phyloP scores from a whole-genome alignment of 2,329 filamentous ascomycete species.

The Ustilaginoidea virens region DNA sequence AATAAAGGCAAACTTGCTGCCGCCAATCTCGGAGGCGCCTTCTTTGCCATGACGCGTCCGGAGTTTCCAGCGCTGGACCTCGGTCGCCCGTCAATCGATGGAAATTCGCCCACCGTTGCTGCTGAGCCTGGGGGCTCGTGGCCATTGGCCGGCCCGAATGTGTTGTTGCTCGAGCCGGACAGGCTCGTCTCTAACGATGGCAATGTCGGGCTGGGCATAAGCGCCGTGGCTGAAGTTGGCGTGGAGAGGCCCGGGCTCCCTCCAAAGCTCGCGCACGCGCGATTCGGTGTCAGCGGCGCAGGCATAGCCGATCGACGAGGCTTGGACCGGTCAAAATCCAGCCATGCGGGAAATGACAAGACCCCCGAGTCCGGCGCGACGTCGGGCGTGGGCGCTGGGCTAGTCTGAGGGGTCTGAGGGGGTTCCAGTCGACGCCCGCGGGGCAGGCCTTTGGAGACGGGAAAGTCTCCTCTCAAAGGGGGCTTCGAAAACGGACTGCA shows the following conservation, averaged over 20 bases:
- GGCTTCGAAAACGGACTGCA: conserved; percentile 14
- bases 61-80: no score
- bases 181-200: conserved; percentile 19
- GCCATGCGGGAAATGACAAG: conserved; percentile 4
- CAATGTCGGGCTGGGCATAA: conserved; percentile 21
- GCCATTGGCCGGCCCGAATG: no score
- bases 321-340: conserved; percentile 12
- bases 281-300: conserved; percentile 17
- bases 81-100: no score
- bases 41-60: no score
- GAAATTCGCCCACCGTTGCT: no score
- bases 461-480: conserved; percentile 18
- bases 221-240: conserved; percentile 14
- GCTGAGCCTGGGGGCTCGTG: no score
- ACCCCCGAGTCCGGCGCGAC: not conserved
- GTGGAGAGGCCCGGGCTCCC: conserved; percentile 9
- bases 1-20: no score
- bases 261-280: conserved; percentile 1
- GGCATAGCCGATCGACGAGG: conserved; percentile 19
- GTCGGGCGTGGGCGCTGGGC: not conserved
- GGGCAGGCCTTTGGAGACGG: conserved; percentile 18
- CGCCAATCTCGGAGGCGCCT: no score
- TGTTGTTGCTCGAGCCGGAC: conserved; percentile 16
- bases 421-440: conserved; percentile 16
- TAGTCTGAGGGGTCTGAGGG: conserved; percentile 4